Conservation (phyloP, 2,329 filamentous ascomycete species). For the Fusarium bulbicola region DNA sequence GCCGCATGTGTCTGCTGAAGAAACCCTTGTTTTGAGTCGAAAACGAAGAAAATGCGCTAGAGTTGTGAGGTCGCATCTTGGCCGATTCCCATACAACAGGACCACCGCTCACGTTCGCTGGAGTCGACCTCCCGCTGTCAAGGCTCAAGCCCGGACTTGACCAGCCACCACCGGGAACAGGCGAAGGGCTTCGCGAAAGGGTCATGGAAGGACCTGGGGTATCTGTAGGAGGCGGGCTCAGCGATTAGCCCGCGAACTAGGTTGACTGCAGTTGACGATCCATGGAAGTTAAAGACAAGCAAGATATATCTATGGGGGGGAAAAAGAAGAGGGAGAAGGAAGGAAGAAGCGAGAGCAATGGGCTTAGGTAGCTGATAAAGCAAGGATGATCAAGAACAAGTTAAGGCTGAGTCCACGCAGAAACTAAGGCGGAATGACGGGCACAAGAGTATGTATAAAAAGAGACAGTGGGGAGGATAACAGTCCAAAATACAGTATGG, state of each 20-base stretch:
- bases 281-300: conserved; percentile 19
- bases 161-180: conserved; percentile 86
- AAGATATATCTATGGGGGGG: not conserved
- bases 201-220: conserved; percentile 75
- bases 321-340: not conserved
- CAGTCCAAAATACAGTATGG: conserved; percentile 5
- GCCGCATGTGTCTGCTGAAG: conserved; percentile 84
- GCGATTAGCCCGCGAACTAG: conserved; percentile 41
- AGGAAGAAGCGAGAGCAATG: not conserved
- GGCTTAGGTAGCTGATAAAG: not conserved
- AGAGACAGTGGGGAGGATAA: conserved; percentile 14
- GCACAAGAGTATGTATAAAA: conserved; percentile 12
- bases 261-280: conserved; percentile 14
- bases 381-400: conserved; percentile 2
- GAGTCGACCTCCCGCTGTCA: conserved; percentile 76
- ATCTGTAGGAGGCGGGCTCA: conserved; percentile 49
- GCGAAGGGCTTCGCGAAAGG: conserved; percentile 87
- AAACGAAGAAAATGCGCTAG: conserved; percentile 81
- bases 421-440: not conserved
- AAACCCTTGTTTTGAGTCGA: conserved; percentile 85
- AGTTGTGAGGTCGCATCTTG: conserved; percentile 77
- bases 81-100: conserved; percentile 83
- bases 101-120: conserved; percentile 64
- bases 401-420: not conserved
- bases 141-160: conserved; percentile 81